Evolutionary conservation across 257 asterid genomes (phyloP).

Genomic region (Rauvolfia tetraphylla): DNA sequence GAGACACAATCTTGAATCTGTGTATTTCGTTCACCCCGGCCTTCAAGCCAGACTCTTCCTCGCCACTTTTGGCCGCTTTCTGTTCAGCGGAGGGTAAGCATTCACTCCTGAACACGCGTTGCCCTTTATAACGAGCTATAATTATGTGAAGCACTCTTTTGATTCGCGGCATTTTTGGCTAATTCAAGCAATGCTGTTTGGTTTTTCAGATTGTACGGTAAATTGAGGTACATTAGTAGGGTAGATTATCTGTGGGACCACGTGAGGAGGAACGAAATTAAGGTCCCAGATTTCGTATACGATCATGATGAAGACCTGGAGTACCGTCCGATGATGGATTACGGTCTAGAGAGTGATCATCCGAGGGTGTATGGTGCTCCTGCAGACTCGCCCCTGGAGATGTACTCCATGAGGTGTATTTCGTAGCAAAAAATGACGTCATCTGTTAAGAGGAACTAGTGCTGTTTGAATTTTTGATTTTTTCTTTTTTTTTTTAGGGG

Average conservation of each 20-base stretch:
- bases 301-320: constrained; percentile 88
- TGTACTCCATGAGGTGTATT: constrained; percentile 74
- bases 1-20: constrained; percentile 44
- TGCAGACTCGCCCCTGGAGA: constrained; percentile 40
- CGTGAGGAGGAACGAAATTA: constrained; percentile 57
- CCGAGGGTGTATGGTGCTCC: constrained; percentile 43
- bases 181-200: not conserved
- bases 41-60: constrained; percentile 78
- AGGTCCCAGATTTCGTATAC: constrained; percentile 75
- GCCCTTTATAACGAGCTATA: not conserved
- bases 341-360: constrained; percentile 86
- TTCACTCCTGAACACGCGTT: not conserved
- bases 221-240: constrained; percentile 64
- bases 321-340: constrained; percentile 56
- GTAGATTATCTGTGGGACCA: constrained; percentile 73
- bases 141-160: not conserved
- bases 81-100: constrained; percentile 56
- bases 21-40: constrained; percentile 82
- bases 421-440: constrained; percentile 30
- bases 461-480: not conserved
- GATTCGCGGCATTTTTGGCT: not conserved
- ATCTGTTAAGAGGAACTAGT: not conserved
- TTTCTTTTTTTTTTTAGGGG: not conserved
- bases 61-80: constrained; percentile 76
- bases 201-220: constrained; percentile 52